Conservation (phyloP, 768 basidiomycete species). For the Gyrodon lividus region DNA sequence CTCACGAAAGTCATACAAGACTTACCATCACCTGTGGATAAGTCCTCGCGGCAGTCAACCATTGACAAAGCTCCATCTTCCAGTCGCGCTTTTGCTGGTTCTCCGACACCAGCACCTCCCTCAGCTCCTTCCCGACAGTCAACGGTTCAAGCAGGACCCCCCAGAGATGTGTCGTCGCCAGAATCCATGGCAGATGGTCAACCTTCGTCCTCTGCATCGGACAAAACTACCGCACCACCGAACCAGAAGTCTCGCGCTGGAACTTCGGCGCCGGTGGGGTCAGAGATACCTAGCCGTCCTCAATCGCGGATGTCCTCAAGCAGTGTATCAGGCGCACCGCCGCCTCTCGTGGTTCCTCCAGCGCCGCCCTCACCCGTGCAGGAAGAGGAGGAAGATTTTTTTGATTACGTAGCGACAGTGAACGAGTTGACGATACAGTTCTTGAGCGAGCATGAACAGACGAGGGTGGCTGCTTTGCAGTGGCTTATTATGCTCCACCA, state of each 20-base stretch:
- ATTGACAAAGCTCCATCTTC: slow-evolving; percentile 33
- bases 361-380: slow-evolving; percentile 27
- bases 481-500: slow-evolving; percentile 99
- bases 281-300: slow-evolving; percentile 51
- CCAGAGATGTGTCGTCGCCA: slow-evolving; percentile 49
- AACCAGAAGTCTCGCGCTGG: slow-evolving; percentile 23
- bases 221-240: slow-evolving; percentile 41
- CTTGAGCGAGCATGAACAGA: slow-evolving; percentile 94
- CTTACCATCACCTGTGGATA: slow-evolving; percentile 71
- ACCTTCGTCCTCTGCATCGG: slow-evolving; percentile 26
- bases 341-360: slow-evolving; percentile 31
- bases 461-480: slow-evolving; percentile 90
- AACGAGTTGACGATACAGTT: slow-evolving; percentile 92
- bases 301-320: slow-evolving; percentile 59
- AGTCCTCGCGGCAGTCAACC: slow-evolving; percentile 22
- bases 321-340: slow-evolving; percentile 37
- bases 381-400: slow-evolving; percentile 62
- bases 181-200: slow-evolving; percentile 41
- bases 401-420: slow-evolving; percentile 92
- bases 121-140: slow-evolving; percentile 52
- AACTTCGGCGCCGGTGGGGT: slow-evolving; percentile 22
- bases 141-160: slow-evolving; percentile 40
- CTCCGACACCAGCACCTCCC: slow-evolving; percentile 51
- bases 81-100: slow-evolving; percentile 42
- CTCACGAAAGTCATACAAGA: slow-evolving; percentile 84